Evolutionary conservation across 2,329 filamentous ascomycete species (phyloP), one percentile per base, ranked within the genome.

Genomic region (Lachnellula cervina): DNA sequence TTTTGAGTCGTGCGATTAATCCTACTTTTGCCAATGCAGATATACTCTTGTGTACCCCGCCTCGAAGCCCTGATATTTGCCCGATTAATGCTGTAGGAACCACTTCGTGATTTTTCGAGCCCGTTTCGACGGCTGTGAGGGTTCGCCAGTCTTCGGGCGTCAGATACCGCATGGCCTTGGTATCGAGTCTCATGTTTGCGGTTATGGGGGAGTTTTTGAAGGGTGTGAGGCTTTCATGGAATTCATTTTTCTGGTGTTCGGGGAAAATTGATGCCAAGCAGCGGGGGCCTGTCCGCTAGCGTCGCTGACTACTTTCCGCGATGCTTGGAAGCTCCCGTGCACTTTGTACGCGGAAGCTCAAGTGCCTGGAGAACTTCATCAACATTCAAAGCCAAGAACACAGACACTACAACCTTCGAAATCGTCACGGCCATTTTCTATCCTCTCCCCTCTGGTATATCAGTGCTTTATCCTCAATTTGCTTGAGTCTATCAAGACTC

Each of bases 81-180:
- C 87, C 85, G 63, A 99, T 97, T 62, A 97, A 73, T 4, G 90
- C 77, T 14, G 93, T 97, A 7, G 94, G 94, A 2, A 99, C 93
- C 55, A 99, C 81, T 75, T 99, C 94, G 77, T 99, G 94, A 75
- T 97, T 97, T 72, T 90, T 92, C 74, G 89, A 95, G 68, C 92
- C 93, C 74, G 87, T 86, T 73, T 99, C 94, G 67, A 95, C 93
- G 67, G 90, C 94, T 69, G 90, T 87, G 59, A 99, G 86, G 60
- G 97, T 92, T 66, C 89, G 84, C 90, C 95, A 99, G 78, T 99
- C 94, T 74, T 97, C 94, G 16, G 84, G 76, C 50, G 89, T 87
- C 72, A 99, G 83, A 74, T 99, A 93, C 71, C 95, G 91, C 76
- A 99, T 86, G 49, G 89, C 87, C 72, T 91, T 91, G 49, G 93